Base-by-base conservation (phyloP, 106 monocot genomes). In the Dendrobium huoshanense region DNA sequence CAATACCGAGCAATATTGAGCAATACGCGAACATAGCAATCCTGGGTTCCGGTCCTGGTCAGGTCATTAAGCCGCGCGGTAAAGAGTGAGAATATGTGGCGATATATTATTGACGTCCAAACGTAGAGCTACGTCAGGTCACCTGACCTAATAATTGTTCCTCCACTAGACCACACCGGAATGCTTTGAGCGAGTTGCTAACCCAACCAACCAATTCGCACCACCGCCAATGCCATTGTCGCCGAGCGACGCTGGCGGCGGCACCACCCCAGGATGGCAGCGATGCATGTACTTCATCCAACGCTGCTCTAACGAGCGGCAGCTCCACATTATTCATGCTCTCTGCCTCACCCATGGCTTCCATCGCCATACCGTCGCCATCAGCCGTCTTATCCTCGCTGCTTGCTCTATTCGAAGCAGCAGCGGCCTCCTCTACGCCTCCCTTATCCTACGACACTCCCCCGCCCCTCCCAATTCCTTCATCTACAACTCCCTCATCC, bases 401-500 rank as follows among this genome's bases (percentile, higher is more conserved):
- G 70, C 86, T 31, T 80, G 55, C 67, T 40, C 88, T 54, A 79
- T 68, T 51, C 27, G 82, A 67, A 72, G 80, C 78, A 20, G 41
- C 15, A 20, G 70, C 33, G 17, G 41, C 65, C 88, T 82, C 77
- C n/a, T 27, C 82, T 80, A 87, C 78, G 79, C 90, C 77, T 47
- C 79, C 77, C 80, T 83, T 75, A 75, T 90, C 51, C 72, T 89
- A 81, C 78, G 54, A 47, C 87, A 80, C 72, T 76, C 88, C 64
- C 84, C 81, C 10, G 75, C 88, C 33, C 83, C 87, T 67, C 59
- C 72, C 77, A 83, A 83, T 79, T 42, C 86, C 51, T 83, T 86
- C 86, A 77, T 78, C 80, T 78, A 47, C 83, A 87, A 87, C 78
- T 47, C 81, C 77, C 79, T 87, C 83, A 77, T 84, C 85, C 77